These are phyloP conservation scores for Aspergillus pseudonomiae DNA, from an alignment of 2,329 filamentous ascomycete species.

Conservation along the genomic window DNA sequence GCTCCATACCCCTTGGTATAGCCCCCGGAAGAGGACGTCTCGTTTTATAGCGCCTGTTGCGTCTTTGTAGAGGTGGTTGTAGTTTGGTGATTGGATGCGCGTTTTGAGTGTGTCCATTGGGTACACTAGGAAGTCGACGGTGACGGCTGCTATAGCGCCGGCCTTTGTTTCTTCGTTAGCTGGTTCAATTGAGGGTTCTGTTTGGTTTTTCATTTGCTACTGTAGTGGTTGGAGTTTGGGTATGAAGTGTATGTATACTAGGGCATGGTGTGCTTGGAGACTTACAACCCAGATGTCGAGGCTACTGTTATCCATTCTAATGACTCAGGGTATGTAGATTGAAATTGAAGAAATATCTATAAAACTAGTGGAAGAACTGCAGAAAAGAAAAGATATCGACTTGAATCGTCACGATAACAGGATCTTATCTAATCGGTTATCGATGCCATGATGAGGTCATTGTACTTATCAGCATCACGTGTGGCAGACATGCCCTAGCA, in stretches of 20 bases:
- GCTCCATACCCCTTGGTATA: conserved; percentile 87
- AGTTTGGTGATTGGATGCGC: conserved; percentile 77
- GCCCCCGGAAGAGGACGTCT: conserved; percentile 65
- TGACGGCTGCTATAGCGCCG: conserved; percentile 81
- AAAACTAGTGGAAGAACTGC: conserved; percentile 10
- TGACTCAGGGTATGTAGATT: neutral
- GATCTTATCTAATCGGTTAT: conserved; percentile 18
- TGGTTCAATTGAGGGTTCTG: neutral
- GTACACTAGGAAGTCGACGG: conserved; percentile 82
- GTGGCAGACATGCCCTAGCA: conserved; percentile 6
- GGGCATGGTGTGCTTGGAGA: neutral
- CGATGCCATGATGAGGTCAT: conserved; percentile 10
- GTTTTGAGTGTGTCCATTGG: conserved; percentile 91
- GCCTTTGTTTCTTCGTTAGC: conserved; percentile 58
- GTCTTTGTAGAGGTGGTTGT: conserved; percentile 67
- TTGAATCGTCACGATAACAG: neutral
- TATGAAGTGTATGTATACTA: neutral
- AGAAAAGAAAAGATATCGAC: conserved; percentile 1
- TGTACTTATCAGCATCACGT: conserved; percentile 13
- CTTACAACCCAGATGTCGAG: conserved; percentile 61
- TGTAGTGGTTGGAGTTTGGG: no score
- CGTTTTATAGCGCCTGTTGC: conserved; percentile 59
- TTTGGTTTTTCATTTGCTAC: no score
- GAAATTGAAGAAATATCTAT: neutral
- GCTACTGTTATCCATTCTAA: conserved; percentile 43